Evolutionary conservation across 345 rosid species (phyloP).

Genomic region (Stellera chamaejasme): DNA sequence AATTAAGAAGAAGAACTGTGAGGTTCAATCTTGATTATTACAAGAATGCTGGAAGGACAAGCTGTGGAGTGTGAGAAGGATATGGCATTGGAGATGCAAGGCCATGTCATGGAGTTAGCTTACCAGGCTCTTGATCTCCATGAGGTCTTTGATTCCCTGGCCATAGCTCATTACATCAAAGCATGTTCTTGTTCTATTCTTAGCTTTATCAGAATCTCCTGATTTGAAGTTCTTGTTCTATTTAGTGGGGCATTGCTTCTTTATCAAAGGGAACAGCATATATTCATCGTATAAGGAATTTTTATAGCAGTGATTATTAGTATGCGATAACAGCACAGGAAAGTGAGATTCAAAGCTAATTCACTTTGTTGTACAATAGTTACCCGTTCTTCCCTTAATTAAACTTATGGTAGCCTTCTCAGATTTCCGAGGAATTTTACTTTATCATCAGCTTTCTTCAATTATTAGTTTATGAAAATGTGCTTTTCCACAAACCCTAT

Average conservation of each 20-base stretch:
- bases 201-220: slow-evolving; percentile 7
- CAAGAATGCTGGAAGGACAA: slow-evolving; percentile 37
- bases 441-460: not conserved
- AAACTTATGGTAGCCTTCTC: not conserved
- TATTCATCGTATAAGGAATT: too few species aligned
- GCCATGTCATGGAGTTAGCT: slow-evolving; percentile 41
- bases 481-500: not conserved
- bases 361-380: too few species aligned
- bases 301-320: too few species aligned
- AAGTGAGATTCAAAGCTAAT: too few species aligned
- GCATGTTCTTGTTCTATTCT: slow-evolving; percentile 20
- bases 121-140: slow-evolving; percentile 43
- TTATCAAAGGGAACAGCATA: not conserved
- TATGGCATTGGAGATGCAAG: slow-evolving; percentile 38
- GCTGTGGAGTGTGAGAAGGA: slow-evolving; percentile 37
- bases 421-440: too few species aligned
- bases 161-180: slow-evolving; percentile 44
- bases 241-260: not conserved
- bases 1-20: not conserved
- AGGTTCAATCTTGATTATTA: slow-evolving; percentile 4
- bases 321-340: too few species aligned
- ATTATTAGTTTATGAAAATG: not conserved
- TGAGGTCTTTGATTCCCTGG: slow-evolving; percentile 40
- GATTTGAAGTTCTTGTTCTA: not conserved
- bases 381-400: not conserved